These are phyloP conservation scores for Phytophthora pseudosyringae DNA, from an alignment of 352 stramenopile species.

Conservation along the genomic window DNA sequence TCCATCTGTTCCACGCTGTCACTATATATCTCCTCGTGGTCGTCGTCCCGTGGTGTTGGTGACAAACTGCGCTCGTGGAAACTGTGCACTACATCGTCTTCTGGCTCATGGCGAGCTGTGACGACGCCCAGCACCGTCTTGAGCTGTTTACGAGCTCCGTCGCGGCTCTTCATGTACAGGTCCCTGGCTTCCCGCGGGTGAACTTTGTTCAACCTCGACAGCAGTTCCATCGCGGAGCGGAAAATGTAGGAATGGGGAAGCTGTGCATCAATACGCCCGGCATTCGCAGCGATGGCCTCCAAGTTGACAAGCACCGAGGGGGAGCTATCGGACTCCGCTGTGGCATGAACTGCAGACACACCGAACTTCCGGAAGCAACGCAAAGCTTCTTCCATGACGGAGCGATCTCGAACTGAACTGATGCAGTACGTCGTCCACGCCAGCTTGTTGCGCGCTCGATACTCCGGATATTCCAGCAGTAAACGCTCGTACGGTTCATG, in stretches of 20 bases:
- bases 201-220: slow-evolving; percentile 47
- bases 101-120: slow-evolving; percentile 11
- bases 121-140: slow-evolving; percentile 17
- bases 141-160: slow-evolving; percentile 46
- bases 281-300: slow-evolving; percentile 15
- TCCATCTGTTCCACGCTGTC: too few species aligned
- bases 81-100: slow-evolving; percentile 15
- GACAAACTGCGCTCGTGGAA: slow-evolving; percentile 14
- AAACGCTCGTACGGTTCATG: slow-evolving; percentile 63
- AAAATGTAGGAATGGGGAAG: slow-evolving; percentile 59
- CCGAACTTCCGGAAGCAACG: slow-evolving; percentile 11
- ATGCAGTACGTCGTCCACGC: slow-evolving; percentile 50
- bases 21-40: too few species aligned
- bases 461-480: slow-evolving; percentile 73
- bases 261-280: slow-evolving; percentile 48
- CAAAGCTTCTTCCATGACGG: slow-evolving; percentile 21
- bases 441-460: slow-evolving; percentile 55
- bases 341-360: neutral
- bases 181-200: slow-evolving; percentile 61
- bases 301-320: neutral
- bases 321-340: neutral
- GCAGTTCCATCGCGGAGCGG: slow-evolving; percentile 55
- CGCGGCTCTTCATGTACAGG: slow-evolving; percentile 43
- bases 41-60: slow-evolving; percentile 2
- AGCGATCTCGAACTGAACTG: slow-evolving; percentile 10